Evolutionary conservation across 2,329 filamentous ascomycete species (phyloP).

Genomic region (Beauveria rudraprayagi): DNA sequence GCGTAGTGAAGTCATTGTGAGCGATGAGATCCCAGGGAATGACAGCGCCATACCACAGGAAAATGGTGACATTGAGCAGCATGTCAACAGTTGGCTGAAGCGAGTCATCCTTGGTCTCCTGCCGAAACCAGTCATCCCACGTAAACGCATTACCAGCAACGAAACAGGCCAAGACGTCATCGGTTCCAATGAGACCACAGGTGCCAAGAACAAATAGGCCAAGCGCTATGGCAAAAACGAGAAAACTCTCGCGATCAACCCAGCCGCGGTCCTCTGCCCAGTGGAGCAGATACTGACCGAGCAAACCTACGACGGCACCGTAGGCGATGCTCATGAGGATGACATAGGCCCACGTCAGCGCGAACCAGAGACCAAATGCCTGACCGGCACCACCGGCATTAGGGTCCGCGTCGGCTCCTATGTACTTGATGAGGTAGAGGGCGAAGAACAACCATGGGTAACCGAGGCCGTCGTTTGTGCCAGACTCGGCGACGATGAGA

Average conservation of each 20-base stretch:
- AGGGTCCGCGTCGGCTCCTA: constrained; percentile 46
- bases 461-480: constrained; percentile 80
- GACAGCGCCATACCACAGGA: constrained; percentile 84
- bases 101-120: constrained; percentile 82
- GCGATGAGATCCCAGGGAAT: constrained; percentile 72
- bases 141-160: constrained; percentile 87
- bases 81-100: constrained; percentile 94
- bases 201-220: constrained; percentile 83
- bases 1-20: constrained; percentile 58
- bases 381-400: constrained; percentile 47
- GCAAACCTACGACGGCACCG: constrained; percentile 68
- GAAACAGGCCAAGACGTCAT: constrained; percentile 88
- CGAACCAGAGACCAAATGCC: constrained; percentile 76
- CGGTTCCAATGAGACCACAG: constrained; percentile 77
- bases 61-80: constrained; percentile 81
- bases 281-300: constrained; percentile 74
- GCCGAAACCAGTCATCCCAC: constrained; percentile 89
- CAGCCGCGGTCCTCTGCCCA: constrained; percentile 76
- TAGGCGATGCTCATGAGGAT: constrained; percentile 74
- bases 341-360: constrained; percentile 76
- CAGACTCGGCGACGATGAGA: constrained; percentile 74
- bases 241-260: constrained; percentile 79
- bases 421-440: constrained; percentile 74
- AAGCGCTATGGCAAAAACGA: constrained; percentile 78
- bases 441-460: constrained; percentile 85